Base-by-base conservation (phyloP, 495 filamentous ascomycete species). In the Xylaria grammica region DNA sequence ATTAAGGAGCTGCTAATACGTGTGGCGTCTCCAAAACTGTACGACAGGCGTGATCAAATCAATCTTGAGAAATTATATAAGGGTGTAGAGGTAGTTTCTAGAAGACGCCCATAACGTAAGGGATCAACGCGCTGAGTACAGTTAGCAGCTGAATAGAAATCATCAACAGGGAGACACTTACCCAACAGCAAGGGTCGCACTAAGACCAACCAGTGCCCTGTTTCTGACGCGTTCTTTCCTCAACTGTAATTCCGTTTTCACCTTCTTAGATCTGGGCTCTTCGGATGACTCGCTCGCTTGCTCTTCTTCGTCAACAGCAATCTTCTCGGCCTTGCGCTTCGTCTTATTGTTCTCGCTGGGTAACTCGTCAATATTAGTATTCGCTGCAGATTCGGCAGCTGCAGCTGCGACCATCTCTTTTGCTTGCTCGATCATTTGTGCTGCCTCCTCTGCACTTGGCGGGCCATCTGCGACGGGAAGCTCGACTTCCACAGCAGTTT, bases 391-490 rank as follows among this genome's bases (percentile, higher is more conserved):
- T 49, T 86, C 74, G 65, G 88, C 86, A 50, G 82, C 82, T 45
- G 91, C 93, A 58, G 91, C 90, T 55, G 90, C 85, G 6, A 98
- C 95, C 92, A 97, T 97, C 67, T 87, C 87, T 74, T 90, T 92
- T 7, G 95, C 95, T 74, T 91, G 85, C 50, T 86, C 89, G 49
- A 98, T 88, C 89, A 97, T 91, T 34, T 88, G 83, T 60, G 90
- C 81, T 0, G 93, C 87, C 55, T 90, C 88, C 44, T 91, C 90
- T 3, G 90, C 85, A 10, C 89, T 82, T 0, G 91, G 90, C 42
- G 93, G 87, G 17, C 89, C 87, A 29, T 51, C 44, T 11, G 83
- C 79, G 45, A 79, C 34, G 13, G 80, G 82, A 13, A 89, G 81
- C 69, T 97, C 91, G 11, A 96, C 82, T 61, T 89, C 89, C 42